These are phyloP conservation scores for Pseudocercospora cruenta DNA, from an alignment of 2,329 filamentous ascomycete genomes.

Conservation along the genomic window DNA sequence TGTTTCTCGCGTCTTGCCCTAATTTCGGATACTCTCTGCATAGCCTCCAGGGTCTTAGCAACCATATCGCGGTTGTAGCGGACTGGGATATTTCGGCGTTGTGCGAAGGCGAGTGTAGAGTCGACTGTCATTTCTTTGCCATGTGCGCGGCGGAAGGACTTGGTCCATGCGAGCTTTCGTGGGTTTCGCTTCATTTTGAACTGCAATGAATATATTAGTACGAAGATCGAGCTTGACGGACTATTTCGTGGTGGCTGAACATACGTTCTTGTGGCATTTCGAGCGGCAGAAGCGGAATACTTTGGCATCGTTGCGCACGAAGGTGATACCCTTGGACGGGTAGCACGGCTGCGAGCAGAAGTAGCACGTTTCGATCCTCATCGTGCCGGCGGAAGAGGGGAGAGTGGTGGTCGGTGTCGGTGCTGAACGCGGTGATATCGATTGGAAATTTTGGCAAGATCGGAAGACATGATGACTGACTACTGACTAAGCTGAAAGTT, in stretches of 20 bases:
- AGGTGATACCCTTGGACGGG: slow-evolving; percentile 67
- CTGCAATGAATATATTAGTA: slow-evolving; percentile 40
- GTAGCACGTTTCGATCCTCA: slow-evolving; percentile 67
- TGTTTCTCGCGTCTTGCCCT: slow-evolving; percentile 79
- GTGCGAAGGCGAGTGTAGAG: slow-evolving; percentile 87
- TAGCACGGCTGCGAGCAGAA: slow-evolving; percentile 72
- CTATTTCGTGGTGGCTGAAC: slow-evolving; percentile 11
- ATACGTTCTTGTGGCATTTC: slow-evolving; percentile 66
- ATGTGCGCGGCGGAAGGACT: slow-evolving; percentile 81
- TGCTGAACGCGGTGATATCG: slow-evolving; percentile 2
- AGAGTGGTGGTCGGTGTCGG: background rate
- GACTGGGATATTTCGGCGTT: slow-evolving; percentile 89
- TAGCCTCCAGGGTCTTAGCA: slow-evolving; percentile 83
- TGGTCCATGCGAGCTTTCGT: slow-evolving; percentile 95
- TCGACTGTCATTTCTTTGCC: slow-evolving; percentile 90
- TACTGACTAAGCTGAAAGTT: background rate
- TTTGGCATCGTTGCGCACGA: slow-evolving; percentile 68
- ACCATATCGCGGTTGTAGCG: slow-evolving; percentile 95
- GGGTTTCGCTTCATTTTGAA: slow-evolving; percentile 99
- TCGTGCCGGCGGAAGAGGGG: slow-evolving; percentile 8
- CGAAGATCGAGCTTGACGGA: slow-evolving; percentile 2
- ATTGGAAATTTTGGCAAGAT: background rate
- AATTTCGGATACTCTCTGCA: slow-evolving; percentile 89
- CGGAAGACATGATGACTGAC: background rate
- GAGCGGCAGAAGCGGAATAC: slow-evolving; percentile 69